Conservation (phyloP, 768 basidiomycete species). For the Favolaschia claudopus region DNA sequence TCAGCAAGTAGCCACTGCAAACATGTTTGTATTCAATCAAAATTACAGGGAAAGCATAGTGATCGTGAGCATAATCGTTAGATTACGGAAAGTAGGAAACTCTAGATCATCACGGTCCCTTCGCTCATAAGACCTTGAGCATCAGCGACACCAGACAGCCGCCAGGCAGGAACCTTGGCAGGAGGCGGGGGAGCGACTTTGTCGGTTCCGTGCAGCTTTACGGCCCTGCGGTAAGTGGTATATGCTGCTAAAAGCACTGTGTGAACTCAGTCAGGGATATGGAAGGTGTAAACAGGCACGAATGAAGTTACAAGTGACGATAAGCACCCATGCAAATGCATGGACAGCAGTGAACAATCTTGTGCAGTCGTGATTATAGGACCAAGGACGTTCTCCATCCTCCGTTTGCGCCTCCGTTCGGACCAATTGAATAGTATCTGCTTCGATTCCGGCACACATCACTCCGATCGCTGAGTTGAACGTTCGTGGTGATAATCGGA, state of each 20-base stretch:
- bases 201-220: constrained; percentile 1
- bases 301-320: neutral
- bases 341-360: neutral
- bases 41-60: too few species aligned
- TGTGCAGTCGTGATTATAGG: neutral
- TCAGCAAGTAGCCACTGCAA: too few species aligned
- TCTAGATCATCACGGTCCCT: neutral
- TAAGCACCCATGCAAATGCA: constrained; percentile 14
- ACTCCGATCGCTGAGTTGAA: too few species aligned
- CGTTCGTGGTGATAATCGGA: too few species aligned
- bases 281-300: neutral
- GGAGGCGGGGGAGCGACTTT: neutral
- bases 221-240: constrained; percentile 12
- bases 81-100: too few species aligned
- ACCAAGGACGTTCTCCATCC: too few species aligned
- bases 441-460: too few species aligned
- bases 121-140: neutral
- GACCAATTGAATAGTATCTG: too few species aligned
- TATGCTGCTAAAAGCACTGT: constrained; percentile 15
- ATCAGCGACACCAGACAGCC: neutral
- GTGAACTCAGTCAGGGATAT: neutral
- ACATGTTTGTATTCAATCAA: too few species aligned
- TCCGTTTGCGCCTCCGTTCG: too few species aligned
- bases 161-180: neutral
- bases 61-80: too few species aligned